phyloP scores from a whole-genome alignment of 495 filamentous ascomycete species.

The Monascus purpureus region DNA sequence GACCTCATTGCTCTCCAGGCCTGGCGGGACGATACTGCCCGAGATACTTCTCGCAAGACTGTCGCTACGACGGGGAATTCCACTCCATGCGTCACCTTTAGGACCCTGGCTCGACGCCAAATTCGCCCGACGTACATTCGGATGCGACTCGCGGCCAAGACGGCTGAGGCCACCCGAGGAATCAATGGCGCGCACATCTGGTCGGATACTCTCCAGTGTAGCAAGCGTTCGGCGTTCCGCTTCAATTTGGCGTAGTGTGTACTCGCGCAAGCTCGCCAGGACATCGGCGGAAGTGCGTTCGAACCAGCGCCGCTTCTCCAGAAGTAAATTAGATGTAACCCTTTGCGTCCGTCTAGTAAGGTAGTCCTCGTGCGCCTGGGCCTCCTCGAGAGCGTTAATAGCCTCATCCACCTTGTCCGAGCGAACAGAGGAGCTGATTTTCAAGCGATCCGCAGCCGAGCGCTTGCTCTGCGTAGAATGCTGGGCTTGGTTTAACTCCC shows the following conservation, averaged over 20 bases:
- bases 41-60: conserved; percentile 64
- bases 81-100: conserved; percentile 94
- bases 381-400: conserved; percentile 76
- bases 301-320: conserved; percentile 87
- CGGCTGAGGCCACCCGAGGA: conserved; percentile 75
- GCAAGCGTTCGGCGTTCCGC: conserved; percentile 85
- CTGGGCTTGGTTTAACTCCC: conserved; percentile 81
- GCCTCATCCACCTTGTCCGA: conserved; percentile 95
- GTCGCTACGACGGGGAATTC: conserved; percentile 70
- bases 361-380: conserved; percentile 60
- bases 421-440: conserved; percentile 65
- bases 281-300: conserved; percentile 71
- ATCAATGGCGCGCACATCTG: conserved; percentile 89
- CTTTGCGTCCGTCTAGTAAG: conserved; percentile 70
- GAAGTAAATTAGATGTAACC: conserved; percentile 77
- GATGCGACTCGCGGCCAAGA: conserved; percentile 78
- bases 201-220: conserved; percentile 78
- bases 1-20: conserved; percentile 27
- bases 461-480: conserved; percentile 64
- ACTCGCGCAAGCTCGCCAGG: conserved; percentile 70
- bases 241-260: conserved; percentile 88
- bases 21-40: conserved; percentile 43
- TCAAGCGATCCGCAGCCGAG: conserved; percentile 75
- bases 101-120: conserved; percentile 80
- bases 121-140: conserved; percentile 57